These are phyloP conservation scores for Aspergillus sergii DNA, from an alignment of 2,329 filamentous ascomycete species.

Conservation along the genomic window DNA sequence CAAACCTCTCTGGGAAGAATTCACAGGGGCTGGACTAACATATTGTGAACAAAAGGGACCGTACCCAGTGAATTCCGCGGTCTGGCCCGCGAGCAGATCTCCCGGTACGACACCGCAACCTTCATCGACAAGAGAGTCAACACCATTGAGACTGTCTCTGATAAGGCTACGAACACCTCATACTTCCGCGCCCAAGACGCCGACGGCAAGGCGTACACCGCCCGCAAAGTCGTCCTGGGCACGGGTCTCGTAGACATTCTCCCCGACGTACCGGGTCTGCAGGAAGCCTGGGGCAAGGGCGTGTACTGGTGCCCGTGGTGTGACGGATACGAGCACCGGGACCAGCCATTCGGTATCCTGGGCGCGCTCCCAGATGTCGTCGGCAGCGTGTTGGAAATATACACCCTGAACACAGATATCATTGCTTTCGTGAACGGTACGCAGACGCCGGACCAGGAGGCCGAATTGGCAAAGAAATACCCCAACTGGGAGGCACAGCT, in stretches of 20 bases:
- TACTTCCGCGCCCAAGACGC: slow-evolving; percentile 50
- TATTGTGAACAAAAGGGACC: slow-evolving; percentile 45
- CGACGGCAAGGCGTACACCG: slow-evolving; percentile 41
- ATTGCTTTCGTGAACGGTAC: slow-evolving; percentile 64
- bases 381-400: slow-evolving; percentile 53
- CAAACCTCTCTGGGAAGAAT: no score
- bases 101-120: slow-evolving; percentile 52
- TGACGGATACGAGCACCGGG: slow-evolving; percentile 63
- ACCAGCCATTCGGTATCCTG: slow-evolving; percentile 60
- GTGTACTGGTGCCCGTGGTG: slow-evolving; percentile 69
- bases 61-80: slow-evolving; percentile 58
- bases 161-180: slow-evolving; percentile 39
- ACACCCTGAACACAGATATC: slow-evolving; percentile 59
- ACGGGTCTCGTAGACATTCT: slow-evolving; percentile 61
- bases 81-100: slow-evolving; percentile 56
- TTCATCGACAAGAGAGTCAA: slow-evolving; percentile 58
- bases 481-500: slow-evolving; percentile 56
- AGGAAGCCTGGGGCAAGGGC: slow-evolving; percentile 60
- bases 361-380: slow-evolving; percentile 50
- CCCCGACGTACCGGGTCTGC: slow-evolving; percentile 57
- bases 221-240: slow-evolving; percentile 60
- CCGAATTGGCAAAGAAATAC: slow-evolving; percentile 41
- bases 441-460: slow-evolving; percentile 50
- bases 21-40: no score
- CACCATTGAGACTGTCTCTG: slow-evolving; percentile 28